Conservation (phyloP, 140 eudicot genomes). For the Anethum foeniculum region DNA sequence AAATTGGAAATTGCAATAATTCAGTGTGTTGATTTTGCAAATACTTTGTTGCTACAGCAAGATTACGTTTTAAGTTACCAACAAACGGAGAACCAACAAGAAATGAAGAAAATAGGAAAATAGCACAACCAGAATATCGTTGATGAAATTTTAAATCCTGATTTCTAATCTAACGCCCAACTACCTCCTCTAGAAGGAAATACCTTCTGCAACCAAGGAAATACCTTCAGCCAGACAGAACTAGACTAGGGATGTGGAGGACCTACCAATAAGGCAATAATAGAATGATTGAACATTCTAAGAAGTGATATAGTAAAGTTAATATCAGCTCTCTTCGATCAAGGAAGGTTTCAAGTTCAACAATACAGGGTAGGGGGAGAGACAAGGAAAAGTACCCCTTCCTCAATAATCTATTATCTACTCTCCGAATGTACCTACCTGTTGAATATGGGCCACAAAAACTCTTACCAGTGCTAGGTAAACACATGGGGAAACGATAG, state of each 20-base stretch:
- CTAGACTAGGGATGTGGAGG: neutral
- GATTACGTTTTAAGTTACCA: neutral
- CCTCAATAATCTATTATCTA: neutral
- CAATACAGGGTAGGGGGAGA: neutral
- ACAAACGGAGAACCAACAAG: neutral
- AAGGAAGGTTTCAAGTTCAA: neutral
- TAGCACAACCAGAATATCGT: neutral
- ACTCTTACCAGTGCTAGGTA: neutral
- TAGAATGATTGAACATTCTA: neutral
- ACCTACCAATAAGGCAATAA: neutral
- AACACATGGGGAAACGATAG: neutral
- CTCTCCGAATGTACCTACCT: neutral
- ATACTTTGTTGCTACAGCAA: too few relatives aligned
- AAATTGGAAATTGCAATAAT: neutral
- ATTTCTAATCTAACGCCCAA: neutral
- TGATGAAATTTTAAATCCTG: neutral
- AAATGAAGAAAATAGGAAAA: neutral
- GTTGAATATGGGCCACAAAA: neutral
- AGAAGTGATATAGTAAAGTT: neutral
- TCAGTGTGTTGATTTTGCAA: neutral
- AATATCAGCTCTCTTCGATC: neutral
- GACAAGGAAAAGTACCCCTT: neutral
- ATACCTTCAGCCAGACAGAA: neutral
- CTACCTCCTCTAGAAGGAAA: neutral
- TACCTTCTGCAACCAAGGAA: neutral